Evolutionary conservation across 2,329 filamentous ascomycete species (phyloP).

Genomic region (Diaporthe sp.): DNA sequence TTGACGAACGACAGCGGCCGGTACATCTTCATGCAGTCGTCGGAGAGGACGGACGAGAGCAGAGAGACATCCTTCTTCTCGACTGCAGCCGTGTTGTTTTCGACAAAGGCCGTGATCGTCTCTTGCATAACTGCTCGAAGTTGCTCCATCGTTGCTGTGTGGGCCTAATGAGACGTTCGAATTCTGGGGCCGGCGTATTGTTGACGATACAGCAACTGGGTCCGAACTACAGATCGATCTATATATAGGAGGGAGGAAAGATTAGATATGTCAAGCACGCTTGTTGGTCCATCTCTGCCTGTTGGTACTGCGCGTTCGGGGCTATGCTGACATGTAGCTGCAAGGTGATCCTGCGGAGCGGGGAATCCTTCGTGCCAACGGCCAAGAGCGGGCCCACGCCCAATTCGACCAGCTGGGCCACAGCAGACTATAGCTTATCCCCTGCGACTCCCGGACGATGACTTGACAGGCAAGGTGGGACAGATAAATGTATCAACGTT

Average conservation of each 20-base stretch:
- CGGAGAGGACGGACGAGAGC: slow-evolving; percentile 42
- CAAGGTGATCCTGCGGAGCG: neutral
- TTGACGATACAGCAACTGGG: neutral
- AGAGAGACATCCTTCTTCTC: slow-evolving; percentile 42
- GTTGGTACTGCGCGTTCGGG: neutral
- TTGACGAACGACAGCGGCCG: slow-evolving; percentile 44
- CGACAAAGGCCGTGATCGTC: slow-evolving; percentile 35
- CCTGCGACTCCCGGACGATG: neutral
- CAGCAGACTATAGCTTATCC: neutral
- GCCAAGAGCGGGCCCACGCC: neutral
- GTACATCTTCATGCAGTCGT: slow-evolving; percentile 43
- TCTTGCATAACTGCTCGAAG: slow-evolving; percentile 31
- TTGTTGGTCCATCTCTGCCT: neutral
- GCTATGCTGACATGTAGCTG: slow-evolving; percentile 6
- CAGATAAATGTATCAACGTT: neutral
- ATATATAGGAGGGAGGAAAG: neutral
- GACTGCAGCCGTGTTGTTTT: slow-evolving; percentile 44
- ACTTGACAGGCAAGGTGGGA: neutral
- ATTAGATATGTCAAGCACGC: neutral
- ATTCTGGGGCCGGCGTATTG: neutral
- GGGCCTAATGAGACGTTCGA: neutral
- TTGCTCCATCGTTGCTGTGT: slow-evolving; percentile 24
- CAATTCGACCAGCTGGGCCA: neutral
- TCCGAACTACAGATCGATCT: neutral
- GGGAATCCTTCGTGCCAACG: neutral